Evolutionary conservation across 2,329 filamentous ascomycete genomes (phyloP).

Genomic region (Botrytis sinoallii): DNA sequence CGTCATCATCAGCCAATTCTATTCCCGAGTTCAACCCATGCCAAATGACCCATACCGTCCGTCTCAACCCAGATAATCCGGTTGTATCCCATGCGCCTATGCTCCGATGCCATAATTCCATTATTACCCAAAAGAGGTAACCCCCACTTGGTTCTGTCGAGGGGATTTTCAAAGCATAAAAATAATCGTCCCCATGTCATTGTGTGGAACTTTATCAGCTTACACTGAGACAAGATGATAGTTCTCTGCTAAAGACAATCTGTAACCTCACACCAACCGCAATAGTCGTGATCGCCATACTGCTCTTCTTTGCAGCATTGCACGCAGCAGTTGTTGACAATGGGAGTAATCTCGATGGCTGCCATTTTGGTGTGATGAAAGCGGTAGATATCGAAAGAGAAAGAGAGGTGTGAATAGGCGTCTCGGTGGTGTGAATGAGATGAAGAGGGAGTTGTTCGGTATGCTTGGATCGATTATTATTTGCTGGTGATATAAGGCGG

Average conservation of each 20-base stretch:
- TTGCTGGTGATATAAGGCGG: not conserved
- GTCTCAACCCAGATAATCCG: slow-evolving; percentile 3
- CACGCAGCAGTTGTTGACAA: slow-evolving; percentile 51
- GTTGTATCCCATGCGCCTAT: not conserved
- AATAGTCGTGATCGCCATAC: slow-evolving; percentile 50
- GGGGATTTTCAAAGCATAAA: not conserved
- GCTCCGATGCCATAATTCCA: slow-evolving; percentile 5
- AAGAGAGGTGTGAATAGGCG: not conserved
- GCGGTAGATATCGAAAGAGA: no score
- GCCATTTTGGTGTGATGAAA: slow-evolving; percentile 38
- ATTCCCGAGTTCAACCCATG: not conserved
- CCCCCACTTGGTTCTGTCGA: not conserved
- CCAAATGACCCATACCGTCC: not conserved
- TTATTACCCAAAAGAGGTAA: slow-evolving; percentile 1
- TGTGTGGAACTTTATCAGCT: not conserved
- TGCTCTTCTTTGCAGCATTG: slow-evolving; percentile 52
- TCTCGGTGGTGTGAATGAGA: not conserved
- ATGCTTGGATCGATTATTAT: not conserved
- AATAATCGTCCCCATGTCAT: not conserved
- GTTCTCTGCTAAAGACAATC: slow-evolving; percentile 28
- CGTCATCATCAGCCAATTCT: not conserved
- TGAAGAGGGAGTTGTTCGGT: not conserved
- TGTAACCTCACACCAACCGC: slow-evolving; percentile 45
- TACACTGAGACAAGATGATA: not conserved
- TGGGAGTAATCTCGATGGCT: slow-evolving; percentile 43